Conservation (phyloP, 306 rosid genomes). For the Inga laurina region DNA sequence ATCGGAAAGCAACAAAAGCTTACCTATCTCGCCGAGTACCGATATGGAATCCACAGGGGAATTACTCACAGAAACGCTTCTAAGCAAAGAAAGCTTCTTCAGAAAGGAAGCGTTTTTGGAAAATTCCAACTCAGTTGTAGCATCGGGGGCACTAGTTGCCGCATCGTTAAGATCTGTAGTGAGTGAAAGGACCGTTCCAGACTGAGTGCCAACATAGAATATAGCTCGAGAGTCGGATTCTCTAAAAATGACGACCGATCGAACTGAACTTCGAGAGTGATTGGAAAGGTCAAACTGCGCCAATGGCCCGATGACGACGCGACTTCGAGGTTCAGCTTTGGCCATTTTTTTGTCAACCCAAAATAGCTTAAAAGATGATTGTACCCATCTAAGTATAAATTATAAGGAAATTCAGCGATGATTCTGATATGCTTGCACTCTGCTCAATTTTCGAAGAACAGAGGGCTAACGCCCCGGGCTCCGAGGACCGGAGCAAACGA, state of each 20-base stretch:
- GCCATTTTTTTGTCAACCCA: slow-evolving; percentile 40
- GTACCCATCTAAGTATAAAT: not conserved
- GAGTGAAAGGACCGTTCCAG: slow-evolving; percentile 69
- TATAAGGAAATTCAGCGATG: not conserved
- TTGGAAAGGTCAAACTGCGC: slow-evolving; percentile 61
- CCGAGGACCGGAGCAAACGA: not conserved
- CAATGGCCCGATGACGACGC: slow-evolving; percentile 74
- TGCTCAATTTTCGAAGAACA: slow-evolving; percentile 3
- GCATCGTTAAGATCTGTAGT: slow-evolving; percentile 39
- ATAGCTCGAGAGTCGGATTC: slow-evolving; percentile 50
- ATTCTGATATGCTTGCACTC: not conserved
- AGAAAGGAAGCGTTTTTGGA: slow-evolving; percentile 30
- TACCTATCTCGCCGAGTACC: slow-evolving; percentile 57
- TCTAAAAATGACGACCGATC: slow-evolving; percentile 57
- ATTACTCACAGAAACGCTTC: slow-evolving; percentile 54
- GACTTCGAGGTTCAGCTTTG: slow-evolving; percentile 52
- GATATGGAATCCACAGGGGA: slow-evolving; percentile 52
- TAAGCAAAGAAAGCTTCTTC: slow-evolving; percentile 48
- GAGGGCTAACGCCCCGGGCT: not conserved
- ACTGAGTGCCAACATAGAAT: slow-evolving; percentile 66
- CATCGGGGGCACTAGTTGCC: slow-evolving; percentile 3
- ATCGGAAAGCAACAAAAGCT: slow-evolving; percentile 63
- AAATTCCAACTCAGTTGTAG: slow-evolving; percentile 19
- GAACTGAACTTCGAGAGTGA: slow-evolving; percentile 55
- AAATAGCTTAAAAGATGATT: not conserved